phyloP scores from a whole-genome alignment of 371 early-diverging fungal genomes.

The Mortierella sp. region DNA sequence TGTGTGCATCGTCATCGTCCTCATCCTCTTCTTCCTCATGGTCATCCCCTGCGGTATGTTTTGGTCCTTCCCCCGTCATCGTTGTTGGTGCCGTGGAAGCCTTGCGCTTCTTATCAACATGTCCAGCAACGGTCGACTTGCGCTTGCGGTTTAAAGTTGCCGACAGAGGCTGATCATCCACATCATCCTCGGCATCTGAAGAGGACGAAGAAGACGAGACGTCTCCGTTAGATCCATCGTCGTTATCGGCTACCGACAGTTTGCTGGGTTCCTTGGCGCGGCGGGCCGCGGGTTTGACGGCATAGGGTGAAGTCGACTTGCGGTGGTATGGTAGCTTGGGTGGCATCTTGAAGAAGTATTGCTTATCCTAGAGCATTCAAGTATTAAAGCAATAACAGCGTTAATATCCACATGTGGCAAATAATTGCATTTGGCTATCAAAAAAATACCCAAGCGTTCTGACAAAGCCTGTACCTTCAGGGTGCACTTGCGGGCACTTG shows the following conservation, averaged over 20 bases:
- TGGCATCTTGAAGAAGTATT: slow-evolving; percentile 78
- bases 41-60: not conserved
- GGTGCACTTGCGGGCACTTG: slow-evolving; percentile 76
- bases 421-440: too few species aligned
- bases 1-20: slow-evolving; percentile 31
- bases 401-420: not conserved
- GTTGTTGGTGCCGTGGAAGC: not conserved
- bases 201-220: slow-evolving; percentile 25
- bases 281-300: slow-evolving; percentile 44
- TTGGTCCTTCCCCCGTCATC: not conserved
- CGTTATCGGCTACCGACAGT: slow-evolving; percentile 21
- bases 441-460: too few species aligned
- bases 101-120: slow-evolving; percentile 44
- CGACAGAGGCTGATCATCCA: not conserved
- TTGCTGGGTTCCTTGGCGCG: slow-evolving; percentile 49
- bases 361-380: slow-evolving; percentile 62
- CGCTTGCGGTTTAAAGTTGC: slow-evolving; percentile 27
- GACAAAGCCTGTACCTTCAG: slow-evolving; percentile 52
- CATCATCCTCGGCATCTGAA: slow-evolving; percentile 37
- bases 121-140: slow-evolving; percentile 21
- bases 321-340: slow-evolving; percentile 70
- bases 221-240: slow-evolving; percentile 11
- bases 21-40: slow-evolving; percentile 29
- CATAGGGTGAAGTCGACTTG: slow-evolving; percentile 56
- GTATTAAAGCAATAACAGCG: not conserved